Evolutionary conservation across 2,329 filamentous ascomycete genomes (phyloP).

Genomic region (Xylariomycetidae sp.): DNA sequence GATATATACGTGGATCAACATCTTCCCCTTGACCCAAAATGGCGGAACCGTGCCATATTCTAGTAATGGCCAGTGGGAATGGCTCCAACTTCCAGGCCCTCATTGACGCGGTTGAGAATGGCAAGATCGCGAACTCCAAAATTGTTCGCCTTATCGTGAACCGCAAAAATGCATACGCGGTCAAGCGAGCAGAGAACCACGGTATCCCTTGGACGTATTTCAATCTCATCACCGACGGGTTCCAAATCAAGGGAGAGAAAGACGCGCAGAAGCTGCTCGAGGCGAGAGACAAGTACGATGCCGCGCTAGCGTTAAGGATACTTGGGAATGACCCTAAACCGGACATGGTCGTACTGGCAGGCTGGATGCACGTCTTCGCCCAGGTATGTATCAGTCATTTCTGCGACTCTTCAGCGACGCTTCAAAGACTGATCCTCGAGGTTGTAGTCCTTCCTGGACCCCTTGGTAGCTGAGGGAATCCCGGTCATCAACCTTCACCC

Average conservation of each 20-base stretch:
- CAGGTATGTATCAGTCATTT: constrained; percentile 8
- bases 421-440: constrained; percentile 19
- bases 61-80: too few species aligned
- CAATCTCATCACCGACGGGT: constrained; percentile 72
- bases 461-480: constrained; percentile 55
- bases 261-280: constrained; percentile 47
- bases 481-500: constrained; percentile 81
- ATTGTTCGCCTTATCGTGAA: constrained; percentile 45
- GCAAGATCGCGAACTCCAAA: constrained; percentile 35
- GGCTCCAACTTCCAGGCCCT: constrained; percentile 30
- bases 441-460: constrained; percentile 68
- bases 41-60: too few species aligned
- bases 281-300: constrained; percentile 66
- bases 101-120: constrained; percentile 40
- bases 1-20: too few species aligned
- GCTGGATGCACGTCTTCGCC: constrained; percentile 80
- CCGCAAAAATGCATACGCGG: constrained; percentile 40
- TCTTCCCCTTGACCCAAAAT: too few species aligned
- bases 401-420: background rate
- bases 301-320: constrained; percentile 64
- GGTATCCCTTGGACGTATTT: constrained; percentile 72
- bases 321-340: constrained; percentile 58
- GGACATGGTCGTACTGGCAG: constrained; percentile 72
- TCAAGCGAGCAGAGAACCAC: constrained; percentile 38
- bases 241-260: constrained; percentile 49